Percentiles rank a stretch among this genome's conserved stretches.
Evolutionary conservation across 306 rosid species (phyloP).

Genomic region (Rosa multiflora): DNA sequence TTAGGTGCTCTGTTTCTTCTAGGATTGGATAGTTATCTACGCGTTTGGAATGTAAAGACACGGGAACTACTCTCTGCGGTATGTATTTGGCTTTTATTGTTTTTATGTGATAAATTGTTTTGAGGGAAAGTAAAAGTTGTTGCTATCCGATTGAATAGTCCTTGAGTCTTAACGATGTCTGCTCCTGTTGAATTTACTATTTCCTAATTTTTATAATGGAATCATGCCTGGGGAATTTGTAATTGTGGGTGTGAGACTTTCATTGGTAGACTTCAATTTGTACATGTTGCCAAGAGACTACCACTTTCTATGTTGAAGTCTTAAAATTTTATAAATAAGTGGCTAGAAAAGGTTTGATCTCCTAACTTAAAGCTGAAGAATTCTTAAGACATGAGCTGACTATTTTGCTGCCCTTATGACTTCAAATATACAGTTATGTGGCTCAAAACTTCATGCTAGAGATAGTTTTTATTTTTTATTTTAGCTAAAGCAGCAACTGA

Average conservation of each 20-base stretch:
- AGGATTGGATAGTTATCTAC: conserved; percentile 91
- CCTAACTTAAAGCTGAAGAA: background rate
- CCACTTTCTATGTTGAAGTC: background rate
- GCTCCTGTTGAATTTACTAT: background rate
- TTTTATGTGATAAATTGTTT: background rate
- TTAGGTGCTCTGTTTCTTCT: conserved; percentile 25
- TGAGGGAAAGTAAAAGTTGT: background rate
- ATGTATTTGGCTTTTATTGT: conserved; percentile 28
- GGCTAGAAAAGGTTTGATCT: background rate
- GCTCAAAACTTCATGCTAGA: background rate
- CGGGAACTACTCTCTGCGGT: conserved; percentile 93
- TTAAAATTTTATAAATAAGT: background rate
- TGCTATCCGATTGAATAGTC: background rate
- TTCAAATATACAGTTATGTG: background rate
- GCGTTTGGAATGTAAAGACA: conserved; percentile 78
- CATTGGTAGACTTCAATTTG: background rate
- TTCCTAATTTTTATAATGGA: background rate
- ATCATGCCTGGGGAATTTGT: background rate
- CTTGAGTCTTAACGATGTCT: background rate
- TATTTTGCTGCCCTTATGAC: background rate
- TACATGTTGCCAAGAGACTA: background rate
- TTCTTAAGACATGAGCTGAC: background rate
- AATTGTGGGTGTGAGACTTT: background rate
- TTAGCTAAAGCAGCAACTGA: background rate
- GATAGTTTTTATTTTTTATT: no score